Evolutionary conservation across 306 rosid species (phyloP), one percentile per base, ranked within the genome.

Genomic region (Gastrolobium villosum): DNA sequence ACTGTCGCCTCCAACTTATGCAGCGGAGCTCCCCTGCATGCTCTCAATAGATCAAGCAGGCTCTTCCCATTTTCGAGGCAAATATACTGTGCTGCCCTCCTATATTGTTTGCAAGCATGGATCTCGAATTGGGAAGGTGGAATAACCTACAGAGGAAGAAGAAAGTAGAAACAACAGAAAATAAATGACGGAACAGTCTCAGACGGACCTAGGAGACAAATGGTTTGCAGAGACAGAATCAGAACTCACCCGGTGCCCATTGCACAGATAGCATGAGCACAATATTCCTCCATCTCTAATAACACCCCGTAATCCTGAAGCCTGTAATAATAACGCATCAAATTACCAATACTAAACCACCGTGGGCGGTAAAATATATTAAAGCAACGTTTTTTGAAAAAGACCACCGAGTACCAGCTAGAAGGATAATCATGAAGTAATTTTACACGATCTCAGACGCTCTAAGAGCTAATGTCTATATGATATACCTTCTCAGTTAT

Each of bases 1-100:
- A 94, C 68, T 2, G 99, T 88, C 59, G 84, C 84, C 86, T 90
- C 99, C 82, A 94, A 74, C 4, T 80, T 71, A 69, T 89, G 93
- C 63, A 91, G 81, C 70, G 98, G 74, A 81, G 86, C 86, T 66
- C 69, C 87, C 78, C 87, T 87, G 90, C 97, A 92, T 65, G 87
- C 89, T 83, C 75, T 88, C 84, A 92, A 81, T 44, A 94, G 82
- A 79, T 94, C 97, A 59, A 92, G 93, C 55, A 94, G 82, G 86
- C 97, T 92, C 89, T 86, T 92, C 59, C 99, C 99, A 74, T 94
- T 94, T 85, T 88, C 93, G 32, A 94, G 88, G 86, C 97, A 94
- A 79, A 94, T 94, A 74, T 94, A 92, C 83, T 94, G 88, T 40
- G 94, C 92, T 31, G 97, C 95, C 82, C 99, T 93, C 85, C 86